Evolutionary conservation across 2,329 filamentous ascomycete genomes (phyloP).

Genomic region (Cladosporium oxysporum): DNA sequence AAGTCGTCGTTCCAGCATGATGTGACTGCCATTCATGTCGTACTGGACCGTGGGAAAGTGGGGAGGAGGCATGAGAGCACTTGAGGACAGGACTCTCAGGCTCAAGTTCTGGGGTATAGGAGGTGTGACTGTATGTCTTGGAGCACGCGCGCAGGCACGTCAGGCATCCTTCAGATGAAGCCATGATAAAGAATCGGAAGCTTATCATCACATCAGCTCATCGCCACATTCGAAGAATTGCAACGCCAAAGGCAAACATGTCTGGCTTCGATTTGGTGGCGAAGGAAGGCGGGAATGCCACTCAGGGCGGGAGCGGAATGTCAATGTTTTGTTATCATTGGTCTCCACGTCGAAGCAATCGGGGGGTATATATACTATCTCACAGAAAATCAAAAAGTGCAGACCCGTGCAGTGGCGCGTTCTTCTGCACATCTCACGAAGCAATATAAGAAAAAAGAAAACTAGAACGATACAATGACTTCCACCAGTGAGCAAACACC

Average conservation of each 20-base stretch:
- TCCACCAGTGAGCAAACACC: background rate
- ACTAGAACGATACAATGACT: background rate
- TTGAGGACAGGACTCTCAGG: too few relatives aligned
- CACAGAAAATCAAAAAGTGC: background rate
- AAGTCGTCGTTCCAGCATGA: background rate
- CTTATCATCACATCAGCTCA: background rate
- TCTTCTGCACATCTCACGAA: background rate
- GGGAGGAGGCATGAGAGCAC: background rate
- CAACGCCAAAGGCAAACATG: background rate
- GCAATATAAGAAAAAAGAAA: background rate
- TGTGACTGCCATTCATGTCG: background rate
- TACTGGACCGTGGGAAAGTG: background rate
- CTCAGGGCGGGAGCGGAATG: background rate
- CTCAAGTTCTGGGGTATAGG: background rate
- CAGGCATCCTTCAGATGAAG: too few relatives aligned
- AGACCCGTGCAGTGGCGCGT: background rate
- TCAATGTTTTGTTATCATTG: background rate
- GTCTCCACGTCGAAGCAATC: background rate
- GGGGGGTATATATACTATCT: background rate
- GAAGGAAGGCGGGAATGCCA: background rate
- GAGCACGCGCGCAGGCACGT: too few relatives aligned
- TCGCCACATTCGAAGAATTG: background rate
- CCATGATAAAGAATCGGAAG: too few relatives aligned
- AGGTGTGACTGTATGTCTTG: too few relatives aligned
- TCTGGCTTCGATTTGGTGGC: background rate